A percentile compares a stretch with the other conserved stretches of the same genome.
Evolutionary conservation across 805 yeast species (phyloP).

Genomic region (Ogataea thermomethanolica): DNA sequence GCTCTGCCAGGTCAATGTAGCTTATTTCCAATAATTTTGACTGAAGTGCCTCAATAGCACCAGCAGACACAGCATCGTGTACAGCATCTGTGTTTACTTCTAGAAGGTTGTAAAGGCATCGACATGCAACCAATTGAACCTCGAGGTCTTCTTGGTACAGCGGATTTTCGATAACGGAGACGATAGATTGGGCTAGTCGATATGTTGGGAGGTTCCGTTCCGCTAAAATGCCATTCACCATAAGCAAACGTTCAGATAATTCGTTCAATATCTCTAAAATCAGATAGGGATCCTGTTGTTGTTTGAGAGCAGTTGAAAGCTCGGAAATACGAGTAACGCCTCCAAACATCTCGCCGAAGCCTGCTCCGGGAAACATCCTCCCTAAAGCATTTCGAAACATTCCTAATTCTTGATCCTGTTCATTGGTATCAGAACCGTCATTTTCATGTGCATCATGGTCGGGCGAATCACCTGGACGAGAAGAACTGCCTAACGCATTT

Average conservation of each 20-base stretch:
- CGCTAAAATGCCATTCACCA: constrained; percentile 60
- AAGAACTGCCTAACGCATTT: constrained; percentile 11
- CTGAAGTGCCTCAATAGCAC: constrained; percentile 64
- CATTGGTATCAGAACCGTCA: constrained; percentile 20
- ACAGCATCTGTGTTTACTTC: constrained; percentile 70
- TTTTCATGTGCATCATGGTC: constrained; percentile 22
- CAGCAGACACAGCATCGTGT: constrained; percentile 57
- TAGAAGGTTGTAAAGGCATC: constrained; percentile 76
- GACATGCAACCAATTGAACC: constrained; percentile 76
- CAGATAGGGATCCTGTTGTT: constrained; percentile 54
- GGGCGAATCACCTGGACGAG: constrained; percentile 2
- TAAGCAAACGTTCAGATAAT: constrained; percentile 57
- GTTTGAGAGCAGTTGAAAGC: constrained; percentile 37
- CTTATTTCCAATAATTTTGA: constrained; percentile 67
- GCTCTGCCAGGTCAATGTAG: constrained; percentile 90
- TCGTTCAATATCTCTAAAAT: constrained; percentile 64
- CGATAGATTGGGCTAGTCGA: constrained; percentile 50
- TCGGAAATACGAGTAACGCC: constrained; percentile 22
- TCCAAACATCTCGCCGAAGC: constrained; percentile 28
- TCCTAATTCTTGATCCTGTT: constrained; percentile 16
- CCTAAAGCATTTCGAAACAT: constrained; percentile 26
- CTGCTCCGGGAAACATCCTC: constrained; percentile 29
- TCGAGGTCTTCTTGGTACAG: constrained; percentile 63
- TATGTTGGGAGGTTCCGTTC: constrained; percentile 63
- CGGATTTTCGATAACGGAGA: constrained; percentile 57